Percentiles rank a stretch among this genome's conserved stretches.
phyloP scores from a whole-genome alignment of 2,329 filamentous ascomycete genomes.

The Capronia americana region DNA sequence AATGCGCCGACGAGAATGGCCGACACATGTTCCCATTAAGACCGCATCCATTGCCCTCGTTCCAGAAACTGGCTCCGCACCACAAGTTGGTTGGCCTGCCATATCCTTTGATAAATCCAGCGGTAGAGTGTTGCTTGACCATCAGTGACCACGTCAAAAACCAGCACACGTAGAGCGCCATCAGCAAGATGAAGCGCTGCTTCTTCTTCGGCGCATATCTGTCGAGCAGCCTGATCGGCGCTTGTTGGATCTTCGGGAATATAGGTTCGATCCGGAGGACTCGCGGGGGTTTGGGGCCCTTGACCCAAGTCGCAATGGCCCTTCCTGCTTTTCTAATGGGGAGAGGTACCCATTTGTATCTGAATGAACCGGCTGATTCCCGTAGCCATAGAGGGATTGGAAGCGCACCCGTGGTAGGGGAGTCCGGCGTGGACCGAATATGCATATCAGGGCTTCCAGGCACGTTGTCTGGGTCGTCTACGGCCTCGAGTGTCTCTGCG shows the following conservation, averaged over 20 bases:
- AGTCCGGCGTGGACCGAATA: conserved; percentile 36
- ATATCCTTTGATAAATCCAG: conserved; percentile 57
- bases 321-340: conserved; percentile 53
- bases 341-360: conserved; percentile 56
- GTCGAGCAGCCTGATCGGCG: conserved; percentile 53
- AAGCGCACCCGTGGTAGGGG: conserved; percentile 26
- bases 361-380: conserved; percentile 55
- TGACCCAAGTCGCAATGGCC: conserved; percentile 53
- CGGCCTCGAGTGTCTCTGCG: conserved; percentile 42
- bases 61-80: conserved; percentile 55
- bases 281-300: conserved; percentile 56
- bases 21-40: conserved; percentile 63
- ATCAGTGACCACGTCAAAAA: conserved; percentile 56
- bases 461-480: conserved; percentile 45
- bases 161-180: conserved; percentile 54
- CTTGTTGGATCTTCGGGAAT: conserved; percentile 55
- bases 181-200: conserved; percentile 52
- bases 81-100: conserved; percentile 54
- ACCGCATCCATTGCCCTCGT: conserved; percentile 56
- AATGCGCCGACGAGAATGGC: conserved; percentile 59
- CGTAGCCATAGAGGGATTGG: conserved; percentile 55
- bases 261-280: conserved; percentile 54
- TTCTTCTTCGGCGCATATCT: conserved; percentile 54
- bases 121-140: conserved; percentile 53
- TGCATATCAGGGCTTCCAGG: conserved; percentile 46